A percentile compares a stretch with the other conserved stretches of the same genome.
These are phyloP conservation scores for Synchytrium microbalum DNA, from an alignment of 371 early-diverging fungal genomes.

Conservation along the genomic window DNA sequence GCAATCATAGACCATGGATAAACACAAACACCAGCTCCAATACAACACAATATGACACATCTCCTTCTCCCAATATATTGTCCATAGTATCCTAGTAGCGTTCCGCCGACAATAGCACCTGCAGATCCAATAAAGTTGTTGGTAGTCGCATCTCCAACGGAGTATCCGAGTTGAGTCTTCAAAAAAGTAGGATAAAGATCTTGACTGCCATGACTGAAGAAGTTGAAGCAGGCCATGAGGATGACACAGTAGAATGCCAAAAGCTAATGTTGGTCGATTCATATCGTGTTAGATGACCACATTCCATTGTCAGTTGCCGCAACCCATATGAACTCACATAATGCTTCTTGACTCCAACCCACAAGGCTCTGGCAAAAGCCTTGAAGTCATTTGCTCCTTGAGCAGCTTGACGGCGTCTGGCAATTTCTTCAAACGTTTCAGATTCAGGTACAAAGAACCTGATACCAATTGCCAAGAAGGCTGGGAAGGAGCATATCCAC, in stretches of 20 bases:
- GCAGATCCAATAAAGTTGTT: constrained; percentile 53
- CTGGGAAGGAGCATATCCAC: constrained; percentile 59
- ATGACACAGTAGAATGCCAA: constrained; percentile 52
- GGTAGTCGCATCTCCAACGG: constrained; percentile 42
- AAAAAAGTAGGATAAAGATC: constrained; percentile 67
- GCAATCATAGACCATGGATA: constrained; percentile 57
- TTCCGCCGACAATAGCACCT: constrained; percentile 65
- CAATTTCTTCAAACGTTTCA: constrained; percentile 40
- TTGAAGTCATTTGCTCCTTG: constrained; percentile 21
- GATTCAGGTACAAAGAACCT: constrained; percentile 61
- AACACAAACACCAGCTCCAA: constrained; percentile 53
- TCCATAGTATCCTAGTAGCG: constrained; percentile 54
- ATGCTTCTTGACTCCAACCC: too few species aligned
- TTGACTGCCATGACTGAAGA: constrained; percentile 61
- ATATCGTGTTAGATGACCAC: too few species aligned
- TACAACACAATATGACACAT: constrained; percentile 36
- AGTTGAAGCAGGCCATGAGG: constrained; percentile 53
- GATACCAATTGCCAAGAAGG: constrained; percentile 47
- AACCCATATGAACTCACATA: too few species aligned
- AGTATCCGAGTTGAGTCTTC: constrained; percentile 47
- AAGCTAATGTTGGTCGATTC: too few species aligned
- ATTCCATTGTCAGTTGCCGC: too few species aligned
- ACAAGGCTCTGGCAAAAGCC: too few species aligned
- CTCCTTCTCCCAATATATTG: constrained; percentile 57
- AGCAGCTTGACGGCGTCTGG: constrained; percentile 29